Evolutionary conservation across 192 early-diverging fungal genomes (phyloP), one percentile per base, ranked within the genome.

Genomic region (Pilaira anomala): DNA sequence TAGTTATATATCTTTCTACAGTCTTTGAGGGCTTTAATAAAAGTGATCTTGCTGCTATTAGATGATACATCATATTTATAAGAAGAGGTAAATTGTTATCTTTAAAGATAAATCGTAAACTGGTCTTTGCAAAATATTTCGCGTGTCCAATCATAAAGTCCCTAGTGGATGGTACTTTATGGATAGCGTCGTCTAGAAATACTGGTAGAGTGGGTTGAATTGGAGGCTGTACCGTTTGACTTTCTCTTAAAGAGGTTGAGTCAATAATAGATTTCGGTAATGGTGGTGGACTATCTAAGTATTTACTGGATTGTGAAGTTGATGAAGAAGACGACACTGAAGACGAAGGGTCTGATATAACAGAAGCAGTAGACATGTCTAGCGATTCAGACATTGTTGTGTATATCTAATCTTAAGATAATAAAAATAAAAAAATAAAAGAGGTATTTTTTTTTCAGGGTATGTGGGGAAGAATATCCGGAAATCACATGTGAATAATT

Each of bases 21-120:
- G 66, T 33, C 12, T 22, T 51, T 21, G 40, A 40, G 18, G 65
- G 62, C 16, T 41, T 22, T 7, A 26, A 21, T 30, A 61, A 46
- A 21, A 73, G 40, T 30, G 51, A 29, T 16, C 65, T 50, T n/a
- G 64, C 71, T 5, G 71, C 65, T 18, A 50, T 21, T 8, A 67
- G 30, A 41, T 73, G 71, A 42, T 60, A 55, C 8, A 73, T 14
- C 7, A 73, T 11, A 44, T 73, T 67, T 14, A 73, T 41, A 19
- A 73, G 13, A 12, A 73, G 45, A 16, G 71, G 65, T n/a, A 66
- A 25, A 22, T 73, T 73, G 24, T 73, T 73, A 40, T 73, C 62
- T 62, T 57, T 66, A 48, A 73, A 73, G 11, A 73, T 59, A 30
- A 59, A 73, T 13, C 52, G 53, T 13, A 60, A 24, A 36, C 46